Base-by-base conservation (phyloP, 345 rosid species). In the Schrenkiella parvula region DNA sequence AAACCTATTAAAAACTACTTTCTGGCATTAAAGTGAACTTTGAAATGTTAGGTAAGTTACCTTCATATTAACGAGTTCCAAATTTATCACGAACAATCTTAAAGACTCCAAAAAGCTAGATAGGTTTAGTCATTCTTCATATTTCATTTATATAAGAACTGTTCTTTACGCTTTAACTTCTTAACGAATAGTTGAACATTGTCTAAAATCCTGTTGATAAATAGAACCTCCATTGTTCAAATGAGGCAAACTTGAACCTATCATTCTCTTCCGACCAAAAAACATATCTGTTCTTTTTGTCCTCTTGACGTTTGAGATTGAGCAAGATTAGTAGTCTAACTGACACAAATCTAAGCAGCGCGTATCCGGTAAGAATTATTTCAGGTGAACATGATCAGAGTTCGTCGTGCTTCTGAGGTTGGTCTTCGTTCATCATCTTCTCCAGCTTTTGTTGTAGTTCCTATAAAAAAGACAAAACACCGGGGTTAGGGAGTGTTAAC, bases 371-470 rank as follows among this genome's bases (percentile, higher is more conserved):
- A 66, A 50, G 37, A 29, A 19, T 54, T 55, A 76, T 69, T 75
- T 66, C 34, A 68, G 64, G 8, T 62, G 60, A 13, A 5, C 37
- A 28, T 50, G 31, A 63, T 78, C 77, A 93, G 50, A 93, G 93
- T 78, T 93, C 98, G 60, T 93, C 98, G 39, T 83, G 98, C 10
- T 34, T 72, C 56, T 53, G 84, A 25, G 96, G 84, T 61, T 83
- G 87, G 61, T 86, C 81, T 71, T 82, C 80, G 80, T 81, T 87
- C 88, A 85, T 71, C 80, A 90, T 28, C 75, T 62, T 48, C 13
- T 87, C 91, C 26, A 90, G 88, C 81, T 88, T 93, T 50, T 83
- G 64, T 77, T 86, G 84, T 63, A 93, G 80, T 50, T 88, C 98
- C 98, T 93, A 73, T 64, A 19, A 46, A 15, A 64, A 34, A 52